These are phyloP conservation scores for Orbilia blumenaviensis DNA, from an alignment of 2,329 filamentous ascomycete species.

Conservation along the genomic window DNA sequence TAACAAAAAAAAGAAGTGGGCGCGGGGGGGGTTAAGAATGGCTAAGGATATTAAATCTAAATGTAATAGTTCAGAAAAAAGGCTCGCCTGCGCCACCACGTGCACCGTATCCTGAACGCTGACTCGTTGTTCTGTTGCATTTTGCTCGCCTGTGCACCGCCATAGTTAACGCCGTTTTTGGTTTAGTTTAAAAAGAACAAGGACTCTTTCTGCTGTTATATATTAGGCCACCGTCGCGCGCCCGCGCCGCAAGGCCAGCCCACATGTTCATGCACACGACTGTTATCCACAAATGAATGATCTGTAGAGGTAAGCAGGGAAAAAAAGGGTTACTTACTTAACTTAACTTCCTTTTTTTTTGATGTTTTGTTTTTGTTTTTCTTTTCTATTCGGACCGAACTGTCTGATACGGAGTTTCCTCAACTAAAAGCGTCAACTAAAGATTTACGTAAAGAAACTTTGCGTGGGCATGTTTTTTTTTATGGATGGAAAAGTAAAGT, in stretches of 20 bases:
- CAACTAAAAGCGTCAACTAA: slow-evolving; percentile 50
- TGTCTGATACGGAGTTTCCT: slow-evolving; percentile 40
- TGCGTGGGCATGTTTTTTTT: not conserved
- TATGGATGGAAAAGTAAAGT: too few species aligned
- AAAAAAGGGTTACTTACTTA: too few species aligned
- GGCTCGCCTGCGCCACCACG: slow-evolving; percentile 49
- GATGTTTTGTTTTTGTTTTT: not conserved
- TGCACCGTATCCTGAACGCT: slow-evolving; percentile 43
- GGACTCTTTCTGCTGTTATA: not conserved
- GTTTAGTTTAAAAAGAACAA: not conserved
- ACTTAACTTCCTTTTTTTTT: not conserved
- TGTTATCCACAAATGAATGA: slow-evolving; percentile 12
- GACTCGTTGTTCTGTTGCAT: slow-evolving; percentile 54
- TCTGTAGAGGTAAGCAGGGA: not conserved
- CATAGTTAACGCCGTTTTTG: not conserved
- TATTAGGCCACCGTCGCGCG: slow-evolving; percentile 13
- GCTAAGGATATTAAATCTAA: too few species aligned
- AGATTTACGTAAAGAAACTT: slow-evolving; percentile 47
- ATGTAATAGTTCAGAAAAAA: not conserved
- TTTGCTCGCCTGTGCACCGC: slow-evolving; percentile 33
- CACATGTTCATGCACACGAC: slow-evolving; percentile 28
- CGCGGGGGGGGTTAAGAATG: too few species aligned
- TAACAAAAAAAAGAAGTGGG: not conserved
- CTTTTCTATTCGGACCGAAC: slow-evolving; percentile 4
- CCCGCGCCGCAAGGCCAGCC: slow-evolving; percentile 3